phyloP scores from a whole-genome alignment of 768 basidiomycete genomes.

The Mycena indigotica region DNA sequence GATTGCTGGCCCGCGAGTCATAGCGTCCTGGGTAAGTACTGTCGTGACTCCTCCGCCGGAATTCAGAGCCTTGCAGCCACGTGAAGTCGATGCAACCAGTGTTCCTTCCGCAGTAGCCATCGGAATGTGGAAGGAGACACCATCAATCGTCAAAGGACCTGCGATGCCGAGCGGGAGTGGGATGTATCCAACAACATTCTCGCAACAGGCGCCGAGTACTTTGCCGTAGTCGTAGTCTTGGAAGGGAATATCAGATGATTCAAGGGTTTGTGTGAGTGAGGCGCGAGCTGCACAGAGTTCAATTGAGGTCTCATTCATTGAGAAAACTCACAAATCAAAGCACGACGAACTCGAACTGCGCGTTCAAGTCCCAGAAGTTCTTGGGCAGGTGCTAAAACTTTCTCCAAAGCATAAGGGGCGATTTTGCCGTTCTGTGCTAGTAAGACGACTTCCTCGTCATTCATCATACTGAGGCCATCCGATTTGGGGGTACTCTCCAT shows the following conservation, averaged over 20 bases:
- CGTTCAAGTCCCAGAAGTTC: slow-evolving; percentile 63
- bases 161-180: slow-evolving; percentile 96
- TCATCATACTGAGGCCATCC: slow-evolving; percentile 63
- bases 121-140: slow-evolving; percentile 81
- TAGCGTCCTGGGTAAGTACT: slow-evolving; percentile 89
- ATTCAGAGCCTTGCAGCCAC: slow-evolving; percentile 97
- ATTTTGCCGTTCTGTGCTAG: slow-evolving; percentile 91
- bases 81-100: slow-evolving; percentile 93
- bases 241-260: slow-evolving; percentile 81
- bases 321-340: slow-evolving; percentile 78
- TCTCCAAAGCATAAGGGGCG: slow-evolving; percentile 91
- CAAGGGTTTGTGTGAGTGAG: slow-evolving; percentile 80
- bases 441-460: slow-evolving; percentile 90
- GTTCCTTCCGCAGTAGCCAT: slow-evolving; percentile 99
- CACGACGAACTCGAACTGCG: slow-evolving; percentile 84
- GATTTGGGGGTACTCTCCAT: slow-evolving; percentile 76
- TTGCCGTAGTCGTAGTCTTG: slow-evolving; percentile 89
- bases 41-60: slow-evolving; percentile 94
- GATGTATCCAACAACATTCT: slow-evolving; percentile 98
- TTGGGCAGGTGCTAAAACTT: slow-evolving; percentile 61
- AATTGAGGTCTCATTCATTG: not conserved
- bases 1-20: slow-evolving; percentile 99
- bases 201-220: slow-evolving; percentile 96
- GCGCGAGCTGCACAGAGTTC: slow-evolving; percentile 66
- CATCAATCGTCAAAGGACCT: slow-evolving; percentile 92